Evolutionary conservation across 1,284 basidiomycete species (phyloP), one percentile per base, ranked within the genome.

Genomic region (Apiotrichum veenhuisii): DNA sequence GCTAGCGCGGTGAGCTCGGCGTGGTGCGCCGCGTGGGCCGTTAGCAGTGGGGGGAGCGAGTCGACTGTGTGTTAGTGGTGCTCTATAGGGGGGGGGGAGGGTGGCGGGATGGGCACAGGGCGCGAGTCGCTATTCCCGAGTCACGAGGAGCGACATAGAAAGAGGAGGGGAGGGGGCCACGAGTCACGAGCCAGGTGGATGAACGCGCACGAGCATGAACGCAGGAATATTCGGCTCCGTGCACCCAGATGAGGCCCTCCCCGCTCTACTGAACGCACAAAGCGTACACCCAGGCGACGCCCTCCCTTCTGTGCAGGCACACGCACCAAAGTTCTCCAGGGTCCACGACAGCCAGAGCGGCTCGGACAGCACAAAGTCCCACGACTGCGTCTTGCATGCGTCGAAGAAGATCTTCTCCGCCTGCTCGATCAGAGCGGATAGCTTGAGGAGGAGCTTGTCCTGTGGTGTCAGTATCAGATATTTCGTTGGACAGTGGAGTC

Each of bases 321-420:
- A 53, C 71, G 38, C 50, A 74, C 73, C 66, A 50, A 76, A 72
- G 41, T 62, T 57, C 46, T 73, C 68, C 12, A 76, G 49, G 12
- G 74, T 74, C 74, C 74, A 76, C n/a, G 69, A 69, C 0, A 65
- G 52, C 72, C 72, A 76, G 36, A 74, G 50, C 8, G 72, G 71
- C 18, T 71, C 71, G 2, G 57, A 37, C 33, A 73, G 59, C 1
- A 65, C 66, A 55, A 71, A 74, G 17, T 70, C 66, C 15, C 33
- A 42, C 5, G 59, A 46, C 49, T 70, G 64, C 15, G 58, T 59
- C 22, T 58, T 54, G 48, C 63, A 70, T 11, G 72, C 72, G 20
- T 70, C 72, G 23, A 76, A 69, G 44, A 68, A 65, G 38, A 74
- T 51, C 46, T 64, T 68, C 36, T 76, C 74, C 9, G 71, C 66